phyloP scores from a whole-genome alignment of 2,329 filamentous ascomycete genomes.

The Nemania sp. region DNA sequence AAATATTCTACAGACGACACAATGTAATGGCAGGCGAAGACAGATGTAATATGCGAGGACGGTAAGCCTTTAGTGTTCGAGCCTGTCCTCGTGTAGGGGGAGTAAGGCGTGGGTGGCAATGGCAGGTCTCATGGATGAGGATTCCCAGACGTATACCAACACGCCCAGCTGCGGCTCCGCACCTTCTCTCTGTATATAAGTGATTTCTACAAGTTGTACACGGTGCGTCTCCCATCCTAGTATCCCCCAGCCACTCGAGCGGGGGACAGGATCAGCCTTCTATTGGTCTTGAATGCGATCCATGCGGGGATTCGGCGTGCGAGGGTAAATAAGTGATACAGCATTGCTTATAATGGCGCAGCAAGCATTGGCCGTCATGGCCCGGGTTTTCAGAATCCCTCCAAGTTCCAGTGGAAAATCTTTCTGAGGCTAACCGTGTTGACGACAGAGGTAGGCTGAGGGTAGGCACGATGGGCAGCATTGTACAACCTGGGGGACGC shows the following conservation, averaged over 20 bases:
- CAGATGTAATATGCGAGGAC: background rate
- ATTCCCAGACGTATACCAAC: background rate
- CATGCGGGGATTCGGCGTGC: background rate
- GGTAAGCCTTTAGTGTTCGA: background rate
- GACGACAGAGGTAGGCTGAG: background rate
- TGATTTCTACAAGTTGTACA: too few species aligned
- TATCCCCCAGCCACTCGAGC: background rate
- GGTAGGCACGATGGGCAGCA: background rate
- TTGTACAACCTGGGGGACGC: background rate
- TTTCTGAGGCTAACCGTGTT: background rate
- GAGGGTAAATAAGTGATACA: conserved; percentile 7
- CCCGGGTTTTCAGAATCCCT: background rate
- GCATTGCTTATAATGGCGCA: background rate
- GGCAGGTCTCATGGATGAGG: background rate
- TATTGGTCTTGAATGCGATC: conserved; percentile 16
- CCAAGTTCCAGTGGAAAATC: background rate
- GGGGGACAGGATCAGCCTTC: conserved; percentile 10
- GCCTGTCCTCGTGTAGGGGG: background rate
- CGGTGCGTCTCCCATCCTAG: conserved; percentile 1
- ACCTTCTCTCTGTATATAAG: too few species aligned
- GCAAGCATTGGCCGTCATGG: background rate
- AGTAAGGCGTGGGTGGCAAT: background rate
- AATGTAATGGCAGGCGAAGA: background rate
- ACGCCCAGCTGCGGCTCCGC: too few species aligned
- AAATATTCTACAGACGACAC: background rate